Conservation (phyloP, 2,329 filamentous ascomycete genomes). For the Phialophora tarda region DNA sequence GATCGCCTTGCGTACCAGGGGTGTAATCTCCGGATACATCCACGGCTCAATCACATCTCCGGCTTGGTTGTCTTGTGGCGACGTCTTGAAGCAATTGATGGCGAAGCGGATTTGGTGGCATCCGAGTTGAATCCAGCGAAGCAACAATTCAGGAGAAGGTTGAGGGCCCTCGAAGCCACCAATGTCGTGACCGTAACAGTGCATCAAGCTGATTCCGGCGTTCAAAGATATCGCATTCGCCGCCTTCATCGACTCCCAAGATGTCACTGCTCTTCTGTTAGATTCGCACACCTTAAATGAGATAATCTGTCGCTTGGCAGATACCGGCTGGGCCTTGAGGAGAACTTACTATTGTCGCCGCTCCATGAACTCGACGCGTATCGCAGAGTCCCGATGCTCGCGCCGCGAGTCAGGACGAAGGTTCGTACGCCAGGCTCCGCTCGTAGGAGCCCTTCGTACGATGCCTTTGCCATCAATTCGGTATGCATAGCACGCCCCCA, state of each 20-base stretch:
- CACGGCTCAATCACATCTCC: slow-evolving; percentile 78
- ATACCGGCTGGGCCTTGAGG: not conserved
- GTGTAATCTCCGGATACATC: slow-evolving; percentile 74
- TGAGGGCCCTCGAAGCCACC: slow-evolving; percentile 76
- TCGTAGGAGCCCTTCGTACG: slow-evolving; percentile 68
- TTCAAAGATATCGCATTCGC: slow-evolving; percentile 72
- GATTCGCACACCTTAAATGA: not conserved
- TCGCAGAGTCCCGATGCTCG: slow-evolving; percentile 71
- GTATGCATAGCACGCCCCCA: slow-evolving; percentile 74
- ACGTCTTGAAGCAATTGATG: slow-evolving; percentile 80
- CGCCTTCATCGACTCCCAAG: slow-evolving; percentile 74
- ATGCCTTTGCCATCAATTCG: slow-evolving; percentile 73
- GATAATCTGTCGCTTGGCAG: too few relatives aligned
- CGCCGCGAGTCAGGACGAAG: slow-evolving; percentile 72
- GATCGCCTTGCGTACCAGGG: slow-evolving; percentile 67
- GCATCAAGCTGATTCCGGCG: slow-evolving; percentile 70
- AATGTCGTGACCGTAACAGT: slow-evolving; percentile 75
- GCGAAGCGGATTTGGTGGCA: slow-evolving; percentile 73
- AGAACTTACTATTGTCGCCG: slow-evolving; percentile 66
- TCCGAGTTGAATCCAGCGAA: slow-evolving; percentile 75
- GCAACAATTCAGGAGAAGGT: slow-evolving; percentile 70
- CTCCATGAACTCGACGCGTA: slow-evolving; percentile 77
- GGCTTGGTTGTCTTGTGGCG: slow-evolving; percentile 66
- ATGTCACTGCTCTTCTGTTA: slow-evolving; percentile 55
- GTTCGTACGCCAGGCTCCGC: slow-evolving; percentile 65